Percentiles rank a stretch among this genome's conserved stretches.
These are phyloP conservation scores for Prinsepia uniflora DNA, from an alignment of 306 rosid genomes.

Conservation along the genomic window DNA sequence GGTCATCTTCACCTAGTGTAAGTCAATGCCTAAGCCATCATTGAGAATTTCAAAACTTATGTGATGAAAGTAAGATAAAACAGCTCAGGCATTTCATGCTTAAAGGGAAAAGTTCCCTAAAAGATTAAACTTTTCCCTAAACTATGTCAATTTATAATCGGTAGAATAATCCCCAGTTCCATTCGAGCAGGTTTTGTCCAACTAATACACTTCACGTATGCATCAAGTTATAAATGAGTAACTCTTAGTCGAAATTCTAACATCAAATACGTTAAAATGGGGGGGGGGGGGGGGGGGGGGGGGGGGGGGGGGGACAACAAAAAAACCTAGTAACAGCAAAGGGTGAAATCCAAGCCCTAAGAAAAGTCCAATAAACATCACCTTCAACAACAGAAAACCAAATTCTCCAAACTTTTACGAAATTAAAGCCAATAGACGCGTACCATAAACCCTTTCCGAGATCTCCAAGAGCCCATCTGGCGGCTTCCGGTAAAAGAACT, in stretches of 20 bases:
- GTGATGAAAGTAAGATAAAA: too few relatives aligned
- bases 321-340: slow-evolving; percentile 5
- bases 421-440: slow-evolving; percentile 31
- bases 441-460: slow-evolving; percentile 94
- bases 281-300: too few relatives aligned
- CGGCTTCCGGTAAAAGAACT: slow-evolving; percentile 92
- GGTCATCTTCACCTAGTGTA: too few relatives aligned
- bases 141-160: not conserved
- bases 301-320: too few relatives aligned
- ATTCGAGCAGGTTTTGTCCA: not conserved
- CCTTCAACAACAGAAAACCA: slow-evolving; percentile 7
- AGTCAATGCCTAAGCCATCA: too few relatives aligned
- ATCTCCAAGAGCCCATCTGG: slow-evolving; percentile 97
- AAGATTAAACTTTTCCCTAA: not conserved
- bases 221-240: not conserved
- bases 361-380: slow-evolving; percentile 4
- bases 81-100: too few relatives aligned
- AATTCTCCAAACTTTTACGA: slow-evolving; percentile 5
- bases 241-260: not conserved
- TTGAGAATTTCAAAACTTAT: too few relatives aligned
- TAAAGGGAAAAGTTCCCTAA: not conserved
- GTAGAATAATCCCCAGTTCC: slow-evolving; percentile 5
- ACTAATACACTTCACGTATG: not conserved
- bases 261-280: not conserved
- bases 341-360: slow-evolving; percentile 3